A percentile compares a stretch with the other conserved stretches of the same genome.
Conservation (phyloP, 345 rosid species). For the Linum trigynum region DNA sequence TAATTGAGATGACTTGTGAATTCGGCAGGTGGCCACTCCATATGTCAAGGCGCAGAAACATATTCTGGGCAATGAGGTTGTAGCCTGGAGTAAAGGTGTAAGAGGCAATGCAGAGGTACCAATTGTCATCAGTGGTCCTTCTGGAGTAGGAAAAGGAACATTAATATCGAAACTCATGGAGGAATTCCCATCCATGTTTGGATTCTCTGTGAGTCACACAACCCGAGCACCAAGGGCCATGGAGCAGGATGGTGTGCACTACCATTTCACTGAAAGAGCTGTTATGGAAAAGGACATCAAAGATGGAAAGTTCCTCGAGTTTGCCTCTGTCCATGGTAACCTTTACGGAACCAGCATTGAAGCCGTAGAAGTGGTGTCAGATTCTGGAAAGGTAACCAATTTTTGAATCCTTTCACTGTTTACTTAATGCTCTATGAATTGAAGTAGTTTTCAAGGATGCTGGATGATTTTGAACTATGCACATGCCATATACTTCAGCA, state of each 20-base stretch:
- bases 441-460: background rate
- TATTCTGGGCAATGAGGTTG: conserved; percentile 41
- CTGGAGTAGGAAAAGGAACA: conserved; percentile 91
- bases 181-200: conserved; percentile 77
- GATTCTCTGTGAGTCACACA: conserved; percentile 87
- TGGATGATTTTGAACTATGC: background rate
- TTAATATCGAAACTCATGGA: conserved; percentile 59
- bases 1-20: no score
- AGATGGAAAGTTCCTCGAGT: conserved; percentile 86
- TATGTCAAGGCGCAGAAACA: conserved; percentile 56
- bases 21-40: conserved; percentile 50
- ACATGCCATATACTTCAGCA: background rate
- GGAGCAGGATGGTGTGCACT: conserved; percentile 62
- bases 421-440: background rate
- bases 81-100: conserved; percentile 86
- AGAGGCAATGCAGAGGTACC: conserved; percentile 58
- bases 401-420: no score
- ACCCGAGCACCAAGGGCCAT: conserved; percentile 62
- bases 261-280: conserved; percentile 65
- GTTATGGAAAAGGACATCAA: conserved; percentile 75
- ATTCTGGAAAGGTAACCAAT: conserved; percentile 66
- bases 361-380: conserved; percentile 83
- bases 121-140: conserved; percentile 82
- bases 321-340: conserved; percentile 83
- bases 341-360: conserved; percentile 91